A percentile compares a stretch with the other conserved stretches of the same genome.
Evolutionary conservation across 1,284 basidiomycete genomes (phyloP).

Genomic region (Ustilago esculenta): DNA sequence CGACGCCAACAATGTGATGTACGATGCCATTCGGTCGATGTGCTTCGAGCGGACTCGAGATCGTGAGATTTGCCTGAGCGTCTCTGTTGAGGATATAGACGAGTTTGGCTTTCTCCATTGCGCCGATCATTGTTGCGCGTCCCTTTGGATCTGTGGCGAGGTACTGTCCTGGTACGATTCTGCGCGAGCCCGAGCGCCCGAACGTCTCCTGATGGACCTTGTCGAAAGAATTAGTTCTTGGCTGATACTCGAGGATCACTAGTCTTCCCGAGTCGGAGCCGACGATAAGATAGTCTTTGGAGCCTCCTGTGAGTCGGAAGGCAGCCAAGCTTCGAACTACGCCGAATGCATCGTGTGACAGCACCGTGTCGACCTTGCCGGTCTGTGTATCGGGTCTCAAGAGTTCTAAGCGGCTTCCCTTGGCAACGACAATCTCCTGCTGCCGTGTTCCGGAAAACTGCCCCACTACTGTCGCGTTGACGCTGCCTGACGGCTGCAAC

Average conservation of each 20-base stretch:
- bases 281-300: constrained; percentile 63
- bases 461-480: constrained; percentile 61
- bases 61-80: constrained; percentile 65
- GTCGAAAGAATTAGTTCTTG: constrained; percentile 51
- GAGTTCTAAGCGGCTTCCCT: constrained; percentile 57
- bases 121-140: constrained; percentile 63
- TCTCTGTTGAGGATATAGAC: constrained; percentile 66
- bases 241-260: constrained; percentile 62
- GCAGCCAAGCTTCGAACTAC: constrained; percentile 60
- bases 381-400: constrained; percentile 58
- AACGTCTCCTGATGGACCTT: constrained; percentile 65
- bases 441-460: constrained; percentile 63
- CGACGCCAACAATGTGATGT: constrained; percentile 63
- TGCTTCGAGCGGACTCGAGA: constrained; percentile 65
- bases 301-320: constrained; percentile 61
- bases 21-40: constrained; percentile 60
- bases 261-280: constrained; percentile 65
- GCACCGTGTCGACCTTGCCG: constrained; percentile 50
- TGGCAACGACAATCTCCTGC: constrained; percentile 64
- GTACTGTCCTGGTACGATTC: constrained; percentile 65
- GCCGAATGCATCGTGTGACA: constrained; percentile 61
- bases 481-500: constrained; percentile 56
- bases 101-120: constrained; percentile 64
- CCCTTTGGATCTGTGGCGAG: constrained; percentile 66
- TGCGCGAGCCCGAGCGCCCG: constrained; percentile 62